phyloP scores from a whole-genome alignment of 805 yeast species.

The Millerozyma miso region DNA sequence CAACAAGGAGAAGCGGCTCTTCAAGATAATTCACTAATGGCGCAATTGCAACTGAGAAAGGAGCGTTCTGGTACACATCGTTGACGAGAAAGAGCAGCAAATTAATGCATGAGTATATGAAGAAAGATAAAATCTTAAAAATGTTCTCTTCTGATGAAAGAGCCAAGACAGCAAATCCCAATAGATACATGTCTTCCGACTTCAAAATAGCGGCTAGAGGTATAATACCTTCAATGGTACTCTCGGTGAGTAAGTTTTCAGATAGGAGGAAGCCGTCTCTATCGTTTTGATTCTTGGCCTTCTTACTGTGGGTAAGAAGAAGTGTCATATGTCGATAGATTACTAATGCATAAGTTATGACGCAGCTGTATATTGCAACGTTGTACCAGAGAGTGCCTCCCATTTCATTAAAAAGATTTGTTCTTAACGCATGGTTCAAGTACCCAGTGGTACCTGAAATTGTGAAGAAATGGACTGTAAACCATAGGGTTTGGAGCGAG shows the following conservation, averaged over 20 bases:
- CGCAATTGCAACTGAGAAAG: constrained; percentile 9
- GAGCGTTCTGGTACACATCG: constrained; percentile 14
- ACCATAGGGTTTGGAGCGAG: constrained; percentile 8
- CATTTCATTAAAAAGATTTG: not conserved
- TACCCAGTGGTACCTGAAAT: constrained; percentile 4
- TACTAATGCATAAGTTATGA: constrained; percentile 17
- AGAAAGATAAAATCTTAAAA: constrained; percentile 23
- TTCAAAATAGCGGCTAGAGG: constrained; percentile 19
- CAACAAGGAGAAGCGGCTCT: constrained; percentile 10
- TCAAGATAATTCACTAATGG: constrained; percentile 17
- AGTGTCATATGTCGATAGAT: constrained; percentile 12
- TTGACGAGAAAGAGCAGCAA: constrained; percentile 14
- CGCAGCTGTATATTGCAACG: not conserved
- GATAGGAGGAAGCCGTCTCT: not conserved
- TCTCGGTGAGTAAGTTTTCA: not conserved
- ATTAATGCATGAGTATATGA: constrained; percentile 26
- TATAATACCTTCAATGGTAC: not conserved
- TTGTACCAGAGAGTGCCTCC: not conserved
- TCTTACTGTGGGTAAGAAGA: not conserved
- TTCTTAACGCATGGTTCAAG: not conserved
- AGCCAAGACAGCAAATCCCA: constrained; percentile 19
- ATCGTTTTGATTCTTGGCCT: not conserved
- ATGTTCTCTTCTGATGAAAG: constrained; percentile 13
- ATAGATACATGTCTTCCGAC: constrained; percentile 27
- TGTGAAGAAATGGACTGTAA: constrained; percentile 8